These are phyloP conservation scores for Scedosporium aurantiacum DNA, from an alignment of 2,329 filamentous ascomycete genomes.

Conservation along the genomic window DNA sequence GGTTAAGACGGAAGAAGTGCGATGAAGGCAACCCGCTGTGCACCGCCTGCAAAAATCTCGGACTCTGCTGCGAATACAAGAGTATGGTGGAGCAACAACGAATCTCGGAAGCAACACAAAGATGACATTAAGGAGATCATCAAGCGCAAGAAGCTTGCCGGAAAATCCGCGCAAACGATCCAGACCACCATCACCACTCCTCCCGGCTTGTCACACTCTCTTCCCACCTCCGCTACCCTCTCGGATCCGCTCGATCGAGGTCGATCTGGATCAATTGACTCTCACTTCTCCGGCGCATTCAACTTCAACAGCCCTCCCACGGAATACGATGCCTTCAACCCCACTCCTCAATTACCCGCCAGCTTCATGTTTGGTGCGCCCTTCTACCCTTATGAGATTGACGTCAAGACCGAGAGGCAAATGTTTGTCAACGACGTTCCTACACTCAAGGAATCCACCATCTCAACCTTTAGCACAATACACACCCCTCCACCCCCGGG, in stretches of 20 bases:
- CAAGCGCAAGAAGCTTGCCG: conserved; percentile 88
- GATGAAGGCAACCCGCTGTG: conserved; percentile 53
- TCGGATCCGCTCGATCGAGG: conserved; percentile 64
- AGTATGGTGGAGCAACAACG: conserved; percentile 96
- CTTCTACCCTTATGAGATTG: conserved; percentile 78
- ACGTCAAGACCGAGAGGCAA: conserved; percentile 90
- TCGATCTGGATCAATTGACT: conserved; percentile 69
- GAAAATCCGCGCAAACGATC: conserved; percentile 59
- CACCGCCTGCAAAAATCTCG: conserved; percentile 61
- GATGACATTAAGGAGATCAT: conserved; percentile 95
- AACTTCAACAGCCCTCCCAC: conserved; percentile 56
- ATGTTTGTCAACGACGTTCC: conserved; percentile 89
- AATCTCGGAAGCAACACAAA: conserved; percentile 76
- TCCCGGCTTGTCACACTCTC: conserved; percentile 68
- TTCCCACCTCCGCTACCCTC: conserved; percentile 70
- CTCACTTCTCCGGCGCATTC: conserved; percentile 63
- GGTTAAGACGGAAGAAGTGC: conserved; percentile 58
- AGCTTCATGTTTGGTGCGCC: conserved; percentile 43
- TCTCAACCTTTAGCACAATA: conserved; percentile 89
- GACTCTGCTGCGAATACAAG: conserved; percentile 90
- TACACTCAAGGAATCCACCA: conserved; percentile 72
- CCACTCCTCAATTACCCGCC: conserved; percentile 51
- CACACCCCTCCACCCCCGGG: conserved; percentile 65
- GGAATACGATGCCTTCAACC: conserved; percentile 42
- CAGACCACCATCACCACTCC: conserved; percentile 47